phyloP scores from a whole-genome alignment of 83 land plant genomes.

The Larix sibirica region DNA sequence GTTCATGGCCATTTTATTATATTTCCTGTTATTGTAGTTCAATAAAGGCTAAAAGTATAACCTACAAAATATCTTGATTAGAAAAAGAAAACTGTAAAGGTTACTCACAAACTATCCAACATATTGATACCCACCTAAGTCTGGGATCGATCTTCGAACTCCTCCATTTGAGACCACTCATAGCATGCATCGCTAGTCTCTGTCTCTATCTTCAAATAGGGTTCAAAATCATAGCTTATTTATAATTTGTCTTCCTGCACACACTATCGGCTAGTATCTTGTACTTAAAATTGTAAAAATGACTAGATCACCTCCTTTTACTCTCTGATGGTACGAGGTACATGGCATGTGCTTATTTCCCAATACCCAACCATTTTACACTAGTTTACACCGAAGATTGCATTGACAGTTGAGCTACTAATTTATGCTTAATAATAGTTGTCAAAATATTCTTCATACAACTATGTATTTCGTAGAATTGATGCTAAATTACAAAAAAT shows the following conservation, averaged over 20 bases:
- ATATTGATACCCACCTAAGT: neutral
- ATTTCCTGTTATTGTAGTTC: neutral
- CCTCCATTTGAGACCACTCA: slow-evolving; percentile 1
- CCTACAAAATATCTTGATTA: neutral
- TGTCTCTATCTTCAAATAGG: neutral
- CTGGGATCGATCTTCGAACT: neutral
- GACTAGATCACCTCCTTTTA: neutral
- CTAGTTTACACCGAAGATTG: neutral
- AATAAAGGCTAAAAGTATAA: neutral
- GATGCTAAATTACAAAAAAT: neutral
- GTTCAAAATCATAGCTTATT: neutral
- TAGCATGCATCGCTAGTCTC: neutral
- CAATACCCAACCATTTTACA: neutral
- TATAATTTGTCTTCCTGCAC: too few relatives aligned
- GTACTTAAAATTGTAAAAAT: too few relatives aligned
- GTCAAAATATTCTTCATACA: neutral
- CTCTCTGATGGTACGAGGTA: neutral
- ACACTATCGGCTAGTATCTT: too few relatives aligned
- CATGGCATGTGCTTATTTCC: slow-evolving; percentile 1
- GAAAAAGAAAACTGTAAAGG: neutral
- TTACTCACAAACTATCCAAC: neutral
- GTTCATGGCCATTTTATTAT: neutral
- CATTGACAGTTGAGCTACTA: neutral
- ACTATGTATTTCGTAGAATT: neutral
- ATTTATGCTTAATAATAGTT: neutral